Base-by-base conservation (phyloP, 441 rosid species). In the Mallotus japonicus region DNA sequence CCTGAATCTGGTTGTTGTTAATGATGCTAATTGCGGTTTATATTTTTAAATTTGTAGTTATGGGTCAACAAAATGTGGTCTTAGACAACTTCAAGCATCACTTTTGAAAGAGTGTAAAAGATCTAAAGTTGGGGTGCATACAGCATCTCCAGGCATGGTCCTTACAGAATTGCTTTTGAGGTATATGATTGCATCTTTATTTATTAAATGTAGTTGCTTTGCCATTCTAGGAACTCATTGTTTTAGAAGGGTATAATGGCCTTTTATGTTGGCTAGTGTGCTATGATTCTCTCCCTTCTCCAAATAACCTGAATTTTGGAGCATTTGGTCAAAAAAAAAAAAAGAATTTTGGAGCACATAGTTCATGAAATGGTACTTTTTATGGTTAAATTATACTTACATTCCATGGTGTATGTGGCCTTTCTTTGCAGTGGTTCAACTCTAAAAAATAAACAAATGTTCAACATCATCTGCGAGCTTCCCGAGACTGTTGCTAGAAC, bases 101-200 rank as follows among this genome's bases (percentile, higher is more conserved):
- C 85, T 93, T 68, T 65, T 84, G 50, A 93, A 90, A 85, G 96
- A 93, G 85, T 80, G 89, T 77, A 90, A 85, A 78, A 80, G 86
- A 80, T 84, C 93, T 28, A 90, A 90, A 68, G 95, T 93, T 6
- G 98, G 96, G 22, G 77, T 92, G 44, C 98, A 93, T 77, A 93
- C 93, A 2, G 96, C 98, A 59, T 93, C 98, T 40, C 98, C 97
- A 0, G 98, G 98, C 75, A 92, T 93, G 97, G 98, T 93, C 77
- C 91, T 92, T 34, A 93, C 97, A 1, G 96, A 93, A 34, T 84
- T 93, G 66, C 93, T 93, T 63, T 81, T 90, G 74, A 93, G 98
- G 97, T 88, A 82, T 34, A 37, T 65, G 19, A 11, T 67, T 19
- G 42, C 51, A 51, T 79, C 19, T 6, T 69, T n/a, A 22, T 46